phyloP scores from a whole-genome alignment of 2,329 filamentous ascomycete genomes.

The Nannizziopsis arthrosporioides region DNA sequence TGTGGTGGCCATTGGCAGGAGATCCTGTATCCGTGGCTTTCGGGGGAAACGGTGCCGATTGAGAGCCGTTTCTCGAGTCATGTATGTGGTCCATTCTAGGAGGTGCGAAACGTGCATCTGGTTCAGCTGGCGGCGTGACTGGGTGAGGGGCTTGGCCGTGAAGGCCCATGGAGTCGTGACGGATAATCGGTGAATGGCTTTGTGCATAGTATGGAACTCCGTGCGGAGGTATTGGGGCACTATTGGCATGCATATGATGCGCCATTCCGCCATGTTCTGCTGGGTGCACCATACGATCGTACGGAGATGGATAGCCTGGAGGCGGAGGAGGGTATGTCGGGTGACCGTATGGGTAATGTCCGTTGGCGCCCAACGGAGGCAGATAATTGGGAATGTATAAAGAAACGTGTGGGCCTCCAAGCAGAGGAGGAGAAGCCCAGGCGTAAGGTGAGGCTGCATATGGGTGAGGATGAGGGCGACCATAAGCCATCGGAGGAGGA shows the following conservation, averaged over 20 bases:
- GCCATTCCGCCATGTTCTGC: conserved; percentile 22
- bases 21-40: conserved; percentile 17
- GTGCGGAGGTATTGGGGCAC: conserved; percentile 16
- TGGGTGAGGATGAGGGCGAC: conserved; percentile 32
- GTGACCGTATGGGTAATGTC: conserved; percentile 25
- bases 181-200: conserved; percentile 1
- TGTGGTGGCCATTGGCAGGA: conserved; percentile 15
- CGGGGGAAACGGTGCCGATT: conserved; percentile 22
- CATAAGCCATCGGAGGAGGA: conserved; percentile 43
- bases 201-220: conserved; percentile 6
- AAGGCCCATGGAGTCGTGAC: not conserved
- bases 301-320: conserved; percentile 21
- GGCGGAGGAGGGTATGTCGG: conserved; percentile 21
- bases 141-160: conserved; percentile 5
- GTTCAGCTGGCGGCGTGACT: not conserved
- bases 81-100: not conserved
- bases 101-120: not conserved
- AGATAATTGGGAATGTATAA: conserved; percentile 29
- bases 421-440: conserved; percentile 36
- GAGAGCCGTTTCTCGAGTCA: conserved; percentile 1
- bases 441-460: conserved; percentile 31
- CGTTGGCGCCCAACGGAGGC: conserved; percentile 25
- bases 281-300: conserved; percentile 26
- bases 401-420: conserved; percentile 32
- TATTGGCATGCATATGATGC: conserved; percentile 17